Percentiles rank a stretch among this genome's conserved stretches.
phyloP scores from a whole-genome alignment of 73 alveolate species.

The Paramecium sonneborni region DNA sequence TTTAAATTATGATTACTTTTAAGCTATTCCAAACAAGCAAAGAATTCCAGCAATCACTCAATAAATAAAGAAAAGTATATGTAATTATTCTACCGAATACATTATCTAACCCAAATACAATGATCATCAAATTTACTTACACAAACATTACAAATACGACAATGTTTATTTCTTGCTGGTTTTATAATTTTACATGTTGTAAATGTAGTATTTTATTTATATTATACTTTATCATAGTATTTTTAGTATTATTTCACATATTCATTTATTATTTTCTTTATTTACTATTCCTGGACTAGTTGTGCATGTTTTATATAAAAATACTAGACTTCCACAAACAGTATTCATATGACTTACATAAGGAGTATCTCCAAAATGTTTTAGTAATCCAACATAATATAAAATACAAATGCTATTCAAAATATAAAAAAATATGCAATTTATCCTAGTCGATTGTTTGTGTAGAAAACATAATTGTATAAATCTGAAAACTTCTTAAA shows the following conservation, averaged over 20 bases:
- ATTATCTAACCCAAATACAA: conserved; percentile 80
- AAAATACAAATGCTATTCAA: conserved; percentile 22
- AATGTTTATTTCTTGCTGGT: conserved; percentile 84
- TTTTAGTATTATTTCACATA: conserved; percentile 18
- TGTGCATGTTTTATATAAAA: conserved; percentile 44
- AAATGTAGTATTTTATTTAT: conserved; percentile 22
- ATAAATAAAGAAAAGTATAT: conserved; percentile 41
- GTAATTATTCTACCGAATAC: conserved; percentile 61
- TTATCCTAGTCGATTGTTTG: conserved; percentile 56
- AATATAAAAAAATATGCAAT: conserved; percentile 27
- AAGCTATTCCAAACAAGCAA: conserved; percentile 48
- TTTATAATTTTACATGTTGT: conserved; percentile 46
- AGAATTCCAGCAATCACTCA: conserved; percentile 53
- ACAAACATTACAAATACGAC: conserved; percentile 84
- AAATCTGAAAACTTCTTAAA: neutral
- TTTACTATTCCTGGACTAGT: conserved; percentile 57
- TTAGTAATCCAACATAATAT: conserved; percentile 41
- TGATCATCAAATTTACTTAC: conserved; percentile 90
- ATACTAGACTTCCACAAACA: conserved; percentile 24
- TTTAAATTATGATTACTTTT: neutral
- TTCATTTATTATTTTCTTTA: conserved; percentile 49
- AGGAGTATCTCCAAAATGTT: conserved; percentile 23
- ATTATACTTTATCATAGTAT: conserved; percentile 58
- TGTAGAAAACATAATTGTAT: conserved; percentile 40
- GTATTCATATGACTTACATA: neutral